Base-by-base conservation (phyloP, 306 rosid genomes). In the Trichosanthes truncata region DNA sequence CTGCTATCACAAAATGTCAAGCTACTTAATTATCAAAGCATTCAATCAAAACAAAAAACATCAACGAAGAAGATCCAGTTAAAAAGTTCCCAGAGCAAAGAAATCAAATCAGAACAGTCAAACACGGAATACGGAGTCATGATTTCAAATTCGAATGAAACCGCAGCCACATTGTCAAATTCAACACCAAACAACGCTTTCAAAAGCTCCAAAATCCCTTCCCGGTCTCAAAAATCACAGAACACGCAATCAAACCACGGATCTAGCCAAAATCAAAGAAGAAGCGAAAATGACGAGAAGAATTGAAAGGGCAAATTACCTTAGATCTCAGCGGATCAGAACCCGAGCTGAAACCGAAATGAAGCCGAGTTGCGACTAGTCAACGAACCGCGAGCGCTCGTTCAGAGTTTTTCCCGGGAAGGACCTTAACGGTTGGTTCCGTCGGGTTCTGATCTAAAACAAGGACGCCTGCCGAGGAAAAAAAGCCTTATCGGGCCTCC, bases 391-490 rank as follows among this genome's bases (percentile, higher is more conserved):
- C 78, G 46, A 35, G 78, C 60, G 25, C 26, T 48, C 17, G 77
- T 23, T 25, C 14, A 18, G 57, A 48, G 43, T 35, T 73, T 23
- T 72, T 72, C 77, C 77, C 78, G 60, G 78, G 78, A 6, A 1
- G 15, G 60, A 74, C 5, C 60, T 49, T 29, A 8, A 29, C 43
- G 61, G 18, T 17, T 74, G 78, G 61, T 38, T 49, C 78, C 61
- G 56, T 29, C 60, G 78, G 60, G 15, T 74, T 74, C 60, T 74
- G 78, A 74, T 74, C 78, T 12, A 35, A 67, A 23, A 33, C 41
- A 62, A 25, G 77, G 77, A 45, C 23, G 40, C 57, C 38, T 45
- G 56, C 78, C 2, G 26, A 46, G 59, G 43, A 52, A 17, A 31
- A 29, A 5, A 5, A 2, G 20, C 25, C 78, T 74, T 74, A 49